A percentile compares a stretch with the other conserved stretches of the same genome.
These are phyloP conservation scores for Massariosphaeria phaeospora DNA, from an alignment of 495 filamentous ascomycete species.

Conservation along the genomic window DNA sequence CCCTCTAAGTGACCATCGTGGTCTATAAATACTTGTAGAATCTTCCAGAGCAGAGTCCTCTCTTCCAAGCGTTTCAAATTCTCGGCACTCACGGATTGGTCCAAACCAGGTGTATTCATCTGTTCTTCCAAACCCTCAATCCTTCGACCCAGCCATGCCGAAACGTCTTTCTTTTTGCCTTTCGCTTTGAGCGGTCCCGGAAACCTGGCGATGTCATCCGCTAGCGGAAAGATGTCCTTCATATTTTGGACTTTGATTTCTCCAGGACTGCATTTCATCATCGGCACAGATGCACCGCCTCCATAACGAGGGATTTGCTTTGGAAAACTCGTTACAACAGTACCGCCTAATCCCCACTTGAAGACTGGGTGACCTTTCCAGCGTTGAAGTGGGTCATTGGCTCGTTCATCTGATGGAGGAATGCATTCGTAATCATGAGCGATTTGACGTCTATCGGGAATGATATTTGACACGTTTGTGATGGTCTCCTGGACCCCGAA, in stretches of 20 bases:
- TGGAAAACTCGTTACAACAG: constrained; percentile 78
- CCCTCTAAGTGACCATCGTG: constrained; percentile 78
- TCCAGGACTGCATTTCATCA: constrained; percentile 78
- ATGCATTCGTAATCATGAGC: constrained; percentile 43
- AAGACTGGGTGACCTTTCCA: constrained; percentile 89
- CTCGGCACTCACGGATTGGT: constrained; percentile 36
- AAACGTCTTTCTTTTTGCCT: constrained; percentile 87
- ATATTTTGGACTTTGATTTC: constrained; percentile 70
- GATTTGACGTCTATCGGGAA: constrained; percentile 40
- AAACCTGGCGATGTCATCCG: constrained; percentile 70
- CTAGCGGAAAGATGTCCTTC: constrained; percentile 62
- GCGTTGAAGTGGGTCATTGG: constrained; percentile 70
- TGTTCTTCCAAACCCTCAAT: constrained; percentile 66
- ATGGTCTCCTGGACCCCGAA: constrained; percentile 20
- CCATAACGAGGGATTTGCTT: constrained; percentile 82
- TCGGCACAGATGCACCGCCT: constrained; percentile 62
- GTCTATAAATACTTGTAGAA: constrained; percentile 74
- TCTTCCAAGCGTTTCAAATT: constrained; percentile 59
- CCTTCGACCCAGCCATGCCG: constrained; percentile 72
- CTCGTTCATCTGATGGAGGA: constrained; percentile 71
- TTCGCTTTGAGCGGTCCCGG: constrained; percentile 86
- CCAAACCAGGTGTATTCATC: constrained; percentile 44
- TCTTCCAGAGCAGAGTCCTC: constrained; percentile 80
- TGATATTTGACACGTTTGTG: constrained; percentile 47
- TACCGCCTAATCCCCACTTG: constrained; percentile 82